phyloP scores from a whole-genome alignment of 2,329 filamentous ascomycete genomes.

The Hypoxylon sp. region DNA sequence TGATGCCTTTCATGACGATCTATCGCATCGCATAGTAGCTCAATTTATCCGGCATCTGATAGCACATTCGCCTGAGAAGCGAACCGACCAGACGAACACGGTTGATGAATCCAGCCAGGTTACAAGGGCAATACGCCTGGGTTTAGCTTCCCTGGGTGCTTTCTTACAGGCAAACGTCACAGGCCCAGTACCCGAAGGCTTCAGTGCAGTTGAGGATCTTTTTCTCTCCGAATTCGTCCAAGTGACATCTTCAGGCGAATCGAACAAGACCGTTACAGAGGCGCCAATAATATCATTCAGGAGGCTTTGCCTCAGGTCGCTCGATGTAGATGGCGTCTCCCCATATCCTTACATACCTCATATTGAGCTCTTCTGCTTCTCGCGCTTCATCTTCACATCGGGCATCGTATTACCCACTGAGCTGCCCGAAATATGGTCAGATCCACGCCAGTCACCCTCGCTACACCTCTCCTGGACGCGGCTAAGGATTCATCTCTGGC shows the following conservation, averaged over 20 bases:
- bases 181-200: slow-evolving; percentile 72
- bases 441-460: slow-evolving; percentile 54
- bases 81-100: slow-evolving; percentile 4
- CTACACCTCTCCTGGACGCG: slow-evolving; percentile 69
- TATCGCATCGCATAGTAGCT: slow-evolving; percentile 37
- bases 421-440: slow-evolving; percentile 53
- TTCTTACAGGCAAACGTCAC: slow-evolving; percentile 84
- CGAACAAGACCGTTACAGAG: slow-evolving; percentile 9
- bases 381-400: slow-evolving; percentile 67
- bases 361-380: slow-evolving; percentile 86
- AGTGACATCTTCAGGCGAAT: background rate
- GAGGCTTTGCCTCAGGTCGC: slow-evolving; percentile 70
- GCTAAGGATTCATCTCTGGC: slow-evolving; percentile 80
- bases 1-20: slow-evolving; percentile 34
- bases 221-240: slow-evolving; percentile 56
- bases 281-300: slow-evolving; percentile 45
- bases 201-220: slow-evolving; percentile 40
- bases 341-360: slow-evolving; percentile 88
- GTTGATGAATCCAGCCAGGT: background rate
- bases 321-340: slow-evolving; percentile 87
- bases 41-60: slow-evolving; percentile 39
- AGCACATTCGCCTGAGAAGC: slow-evolving; percentile 8
- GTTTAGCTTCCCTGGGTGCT: slow-evolving; percentile 74
- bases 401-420: slow-evolving; percentile 41
- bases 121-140: slow-evolving; percentile 57